A percentile compares a stretch with the other conserved stretches of the same genome.
phyloP scores from a whole-genome alignment of 2,329 filamentous ascomycete species.

The Botryotinia calthae region DNA sequence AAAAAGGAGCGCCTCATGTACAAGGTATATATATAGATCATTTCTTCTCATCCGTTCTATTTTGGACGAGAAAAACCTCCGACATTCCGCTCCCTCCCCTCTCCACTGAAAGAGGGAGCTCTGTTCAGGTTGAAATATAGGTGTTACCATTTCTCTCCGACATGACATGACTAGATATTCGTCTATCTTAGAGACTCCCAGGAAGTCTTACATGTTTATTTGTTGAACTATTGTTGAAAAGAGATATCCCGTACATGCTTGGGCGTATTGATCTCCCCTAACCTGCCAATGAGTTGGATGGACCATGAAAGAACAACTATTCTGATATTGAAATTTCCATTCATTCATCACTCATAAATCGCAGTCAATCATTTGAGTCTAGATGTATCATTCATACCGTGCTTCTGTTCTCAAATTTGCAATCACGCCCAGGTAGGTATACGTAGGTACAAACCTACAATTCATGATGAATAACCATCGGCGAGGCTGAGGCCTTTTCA shows the following conservation, averaged over 20 bases:
- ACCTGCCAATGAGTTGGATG: not conserved
- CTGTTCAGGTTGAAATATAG: not conserved
- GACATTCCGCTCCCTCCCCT: slow-evolving; percentile 2
- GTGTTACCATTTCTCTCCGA: not conserved
- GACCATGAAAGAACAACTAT: not conserved
- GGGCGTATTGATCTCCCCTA: not conserved
- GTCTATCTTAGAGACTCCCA: not conserved
- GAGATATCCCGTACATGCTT: not conserved
- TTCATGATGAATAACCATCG: not conserved
- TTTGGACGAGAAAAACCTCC: not conserved
- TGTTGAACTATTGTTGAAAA: not conserved
- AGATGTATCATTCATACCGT: not conserved
- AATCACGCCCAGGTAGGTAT: not conserved
- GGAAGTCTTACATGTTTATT: not conserved
- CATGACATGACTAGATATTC: not conserved
- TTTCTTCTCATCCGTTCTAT: not conserved
- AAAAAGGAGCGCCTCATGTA: not conserved
- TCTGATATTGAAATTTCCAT: not conserved
- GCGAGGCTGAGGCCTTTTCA: not conserved
- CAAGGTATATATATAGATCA: not conserved
- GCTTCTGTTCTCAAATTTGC: not conserved
- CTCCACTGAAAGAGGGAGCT: not conserved
- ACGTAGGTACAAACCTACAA: not conserved
- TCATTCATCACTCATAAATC: not conserved
- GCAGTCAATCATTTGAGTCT: not conserved